Base-by-base conservation (phyloP, 2,329 filamentous ascomycete genomes). In the Clathrospora elynae region DNA sequence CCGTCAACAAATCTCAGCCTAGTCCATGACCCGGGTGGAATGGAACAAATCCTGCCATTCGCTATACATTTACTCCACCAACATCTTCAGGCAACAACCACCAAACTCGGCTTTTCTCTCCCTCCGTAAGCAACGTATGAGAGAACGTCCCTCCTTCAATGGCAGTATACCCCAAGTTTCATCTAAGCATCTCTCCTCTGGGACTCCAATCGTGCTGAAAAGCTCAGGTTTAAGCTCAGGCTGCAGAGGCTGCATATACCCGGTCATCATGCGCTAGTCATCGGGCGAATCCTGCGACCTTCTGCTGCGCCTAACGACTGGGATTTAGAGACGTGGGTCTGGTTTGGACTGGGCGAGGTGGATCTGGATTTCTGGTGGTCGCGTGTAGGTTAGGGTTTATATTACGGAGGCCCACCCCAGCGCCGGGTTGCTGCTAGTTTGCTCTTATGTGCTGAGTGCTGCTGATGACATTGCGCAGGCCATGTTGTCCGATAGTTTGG, bases 231-330 rank as follows among this genome's bases (percentile, higher is more conserved):
- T 39, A 44, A 44, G 35, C 41, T n/a, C 35, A 42, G 31, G 34
- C 29, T 34, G 42, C 36, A 38, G 22, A 17, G 13, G 26, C 20
- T 34, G 39, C 40, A 48, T 38, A 48, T 48, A 51, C 44, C 48
- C 44, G 48, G 48, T 43, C 44, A 37, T 47, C 47, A 51, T 44
- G 29, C 36, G 44, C 38, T 32, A 14, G n/a, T 20, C 35, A 30
- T n/a, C n/a, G n/a, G n/a, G n/a, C n/a, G n/a, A n/a, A n/a, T n/a
- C n/a, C n/a, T n/a, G n/a, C n/a, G n/a, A n/a, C n/a, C n/a, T n/a
- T n/a, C n/a, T n/a, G n/a, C 30, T 38, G 35, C 48, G 32, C 35
- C 33, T 44, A 41, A 29, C 24, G 14, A 31, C 40, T 30, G 31
- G 39, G 34, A 28, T 35, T 25, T 30, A 35, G 17, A 38, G 34